Conservation (phyloP, 164 flowering plant species). For the Magnolia officinalis region DNA sequence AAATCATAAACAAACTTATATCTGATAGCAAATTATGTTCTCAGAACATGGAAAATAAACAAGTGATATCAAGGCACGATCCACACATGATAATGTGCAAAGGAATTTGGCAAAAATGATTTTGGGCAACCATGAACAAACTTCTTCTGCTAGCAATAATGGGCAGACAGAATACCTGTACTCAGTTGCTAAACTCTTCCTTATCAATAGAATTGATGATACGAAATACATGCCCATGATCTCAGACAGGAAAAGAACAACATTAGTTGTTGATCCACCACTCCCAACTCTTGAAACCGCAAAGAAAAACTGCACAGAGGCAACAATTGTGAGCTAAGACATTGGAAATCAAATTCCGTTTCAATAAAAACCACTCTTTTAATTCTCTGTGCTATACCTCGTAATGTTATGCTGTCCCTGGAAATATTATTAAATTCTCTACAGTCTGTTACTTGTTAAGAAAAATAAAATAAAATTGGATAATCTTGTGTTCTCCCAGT, state of each 20-base stretch:
- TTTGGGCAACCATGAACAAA: conserved; percentile 1
- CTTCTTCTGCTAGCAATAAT: background rate
- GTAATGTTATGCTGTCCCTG: background rate
- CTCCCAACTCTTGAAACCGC: conserved; percentile 97
- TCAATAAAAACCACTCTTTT: background rate
- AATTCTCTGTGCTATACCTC: background rate
- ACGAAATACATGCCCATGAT: conserved; percentile 99
- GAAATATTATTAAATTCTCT: background rate
- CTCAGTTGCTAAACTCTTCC: conserved; percentile 90
- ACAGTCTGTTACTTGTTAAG: background rate
- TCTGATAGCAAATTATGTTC: no score
- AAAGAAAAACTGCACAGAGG: conserved; percentile 80
- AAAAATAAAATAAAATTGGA: background rate
- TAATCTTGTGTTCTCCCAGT: background rate
- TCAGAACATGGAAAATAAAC: no score
- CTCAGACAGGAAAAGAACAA: conserved; percentile 90
- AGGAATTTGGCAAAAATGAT: background rate
- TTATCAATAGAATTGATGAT: conserved; percentile 90
- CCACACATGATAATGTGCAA: background rate
- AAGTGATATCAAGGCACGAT: no score
- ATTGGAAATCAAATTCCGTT: background rate
- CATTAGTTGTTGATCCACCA: conserved; percentile 97
- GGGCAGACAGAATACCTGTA: conserved; percentile 56
- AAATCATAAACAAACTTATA: background rate
- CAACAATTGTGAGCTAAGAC: background rate